Evolutionary conservation across 176 grass and related monocot species (phyloP).

Genomic region (Oryza brachyantha): DNA sequence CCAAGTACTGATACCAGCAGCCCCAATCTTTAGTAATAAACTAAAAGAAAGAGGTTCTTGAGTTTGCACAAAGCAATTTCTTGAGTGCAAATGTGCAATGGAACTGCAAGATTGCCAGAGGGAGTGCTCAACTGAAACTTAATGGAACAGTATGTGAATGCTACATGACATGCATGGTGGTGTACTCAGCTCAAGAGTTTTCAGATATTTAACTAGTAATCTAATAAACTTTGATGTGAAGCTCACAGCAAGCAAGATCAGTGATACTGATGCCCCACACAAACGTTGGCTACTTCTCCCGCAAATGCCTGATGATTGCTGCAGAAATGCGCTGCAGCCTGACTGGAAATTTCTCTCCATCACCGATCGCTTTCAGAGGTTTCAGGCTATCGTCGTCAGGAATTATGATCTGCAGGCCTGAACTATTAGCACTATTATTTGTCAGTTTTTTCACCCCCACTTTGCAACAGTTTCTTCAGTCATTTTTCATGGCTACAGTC

Average conservation of each 20-base stretch:
- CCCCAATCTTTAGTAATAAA: neutral
- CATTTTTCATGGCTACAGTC: slow-evolving; percentile 3
- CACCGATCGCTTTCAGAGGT: neutral
- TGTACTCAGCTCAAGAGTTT: neutral
- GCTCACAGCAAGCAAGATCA: slow-evolving; percentile 8
- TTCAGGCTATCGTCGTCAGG: neutral
- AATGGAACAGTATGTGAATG: slow-evolving; percentile 21
- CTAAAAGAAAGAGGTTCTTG: too few species aligned
- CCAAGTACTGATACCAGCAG: neutral
- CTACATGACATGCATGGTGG: neutral
- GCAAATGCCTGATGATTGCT: neutral
- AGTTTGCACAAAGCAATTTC: slow-evolving; percentile 22
- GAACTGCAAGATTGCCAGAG: neutral
- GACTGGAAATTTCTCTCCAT: neutral
- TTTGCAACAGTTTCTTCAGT: neutral
- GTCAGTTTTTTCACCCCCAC: neutral
- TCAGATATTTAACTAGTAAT: neutral
- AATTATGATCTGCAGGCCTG: slow-evolving; percentile 9
- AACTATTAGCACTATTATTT: neutral
- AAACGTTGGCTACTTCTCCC: neutral
- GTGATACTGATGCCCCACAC: neutral
- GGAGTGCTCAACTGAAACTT: slow-evolving; percentile 14
- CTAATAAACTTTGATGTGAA: slow-evolving; percentile 6
- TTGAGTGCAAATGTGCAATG: neutral
- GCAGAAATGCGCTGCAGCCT: neutral